Percentiles rank a stretch among this genome's conserved stretches.
phyloP scores from a whole-genome alignment of 1,284 basidiomycete species.

The Ganoderma meredithae region DNA sequence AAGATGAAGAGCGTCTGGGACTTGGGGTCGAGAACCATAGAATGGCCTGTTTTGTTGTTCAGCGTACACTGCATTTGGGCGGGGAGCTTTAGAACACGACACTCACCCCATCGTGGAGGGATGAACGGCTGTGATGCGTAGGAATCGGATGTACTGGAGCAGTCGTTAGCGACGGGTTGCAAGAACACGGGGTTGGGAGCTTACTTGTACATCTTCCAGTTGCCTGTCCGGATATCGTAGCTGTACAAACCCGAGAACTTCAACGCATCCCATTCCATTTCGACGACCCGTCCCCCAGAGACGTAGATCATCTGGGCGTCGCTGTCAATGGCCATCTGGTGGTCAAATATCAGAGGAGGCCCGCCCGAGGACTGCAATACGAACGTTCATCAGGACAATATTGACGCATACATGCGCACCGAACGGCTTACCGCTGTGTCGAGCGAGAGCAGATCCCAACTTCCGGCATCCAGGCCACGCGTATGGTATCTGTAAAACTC shows the following conservation, averaged over 20 bases:
- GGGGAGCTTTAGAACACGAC: background rate
- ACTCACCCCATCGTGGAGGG: constrained; percentile 66
- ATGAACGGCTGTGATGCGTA: constrained; percentile 43
- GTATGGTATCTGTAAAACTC: constrained; percentile 80
- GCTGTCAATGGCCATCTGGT: constrained; percentile 82
- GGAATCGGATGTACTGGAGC: constrained; percentile 29
- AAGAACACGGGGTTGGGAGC: constrained; percentile 35
- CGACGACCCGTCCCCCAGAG: constrained; percentile 79
- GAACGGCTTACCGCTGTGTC: constrained; percentile 64
- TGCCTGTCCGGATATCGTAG: constrained; percentile 66
- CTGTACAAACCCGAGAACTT: constrained; percentile 78
- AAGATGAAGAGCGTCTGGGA: constrained; percentile 71
- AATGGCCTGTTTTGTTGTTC: constrained; percentile 59
- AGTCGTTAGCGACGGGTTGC: background rate
- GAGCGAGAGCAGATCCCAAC: constrained; percentile 71
- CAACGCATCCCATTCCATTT: constrained; percentile 60
- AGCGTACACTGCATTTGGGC: background rate
- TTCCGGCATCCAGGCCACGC: constrained; percentile 61
- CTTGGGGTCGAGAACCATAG: constrained; percentile 75
- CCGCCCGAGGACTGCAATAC: constrained; percentile 62
- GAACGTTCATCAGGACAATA: background rate
- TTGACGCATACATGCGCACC: background rate
- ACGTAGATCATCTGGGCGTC: constrained; percentile 79
- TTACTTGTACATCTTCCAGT: constrained; percentile 73
- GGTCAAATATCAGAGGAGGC: constrained; percentile 81